Evolutionary conservation across 805 yeast genomes (phyloP), one percentile per base, ranked within the genome.

Genomic region (Metschnikowia kofuensis): DNA sequence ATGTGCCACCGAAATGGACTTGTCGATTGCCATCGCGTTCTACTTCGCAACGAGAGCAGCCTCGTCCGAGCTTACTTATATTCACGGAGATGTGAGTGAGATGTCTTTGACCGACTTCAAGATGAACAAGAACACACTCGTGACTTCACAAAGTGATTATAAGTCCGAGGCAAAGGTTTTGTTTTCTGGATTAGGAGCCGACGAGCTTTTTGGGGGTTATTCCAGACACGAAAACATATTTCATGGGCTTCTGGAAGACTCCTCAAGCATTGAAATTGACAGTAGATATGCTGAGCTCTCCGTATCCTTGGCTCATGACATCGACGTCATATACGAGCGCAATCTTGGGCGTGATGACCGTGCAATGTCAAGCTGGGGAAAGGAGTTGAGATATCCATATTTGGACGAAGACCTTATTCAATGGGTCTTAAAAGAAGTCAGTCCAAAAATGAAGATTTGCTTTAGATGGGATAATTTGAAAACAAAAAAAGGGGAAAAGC

Each of bases 191-290:
- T 73, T 94, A 11, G 99, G 99, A 1, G 99, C 99, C 0, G 99
- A 94, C 68, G 99, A 94, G 66, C 68, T 94, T 15, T 91, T 87
- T 72, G 99, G 96, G 0, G 99, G 99, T 0, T 94, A 94, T 64
- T 87, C 96, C 21, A 76, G 97, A 40, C 95, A 94, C 57, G 84
- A 80, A 52, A 66, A 79, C 32, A 60, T 78, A 1, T 78, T 79
- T 60, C 68, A 70, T 7, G 61, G 51, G 13, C 38, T 56, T 12
- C 59, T 52, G 48, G 63, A 52, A 42, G 54, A 38, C 49, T 57
- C 47, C 45, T 62, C 26, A 29, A 15, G n/a, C 10, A 57, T 49
- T 4, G 56, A 55, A 27, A 47, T 67, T 7, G 13, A 3, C 1
- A 44, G 47, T 1, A 51, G 68, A 14, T 72, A 75, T 30, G 62